Conservation (phyloP, 345 rosid species). For the Laguncularia racemosa region DNA sequence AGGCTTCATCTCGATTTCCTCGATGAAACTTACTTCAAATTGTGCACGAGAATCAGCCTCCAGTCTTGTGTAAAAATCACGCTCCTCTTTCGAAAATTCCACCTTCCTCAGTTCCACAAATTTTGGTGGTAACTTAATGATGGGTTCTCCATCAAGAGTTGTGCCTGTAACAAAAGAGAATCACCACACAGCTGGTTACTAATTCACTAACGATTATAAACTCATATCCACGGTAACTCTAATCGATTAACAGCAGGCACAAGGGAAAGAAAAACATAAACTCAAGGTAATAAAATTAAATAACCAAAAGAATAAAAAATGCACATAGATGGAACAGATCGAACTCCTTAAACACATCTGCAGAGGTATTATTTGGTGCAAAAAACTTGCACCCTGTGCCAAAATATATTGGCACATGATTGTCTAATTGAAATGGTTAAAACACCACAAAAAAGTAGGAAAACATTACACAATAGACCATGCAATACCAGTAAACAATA, state of each 20-base stretch:
- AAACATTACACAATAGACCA: too few species aligned
- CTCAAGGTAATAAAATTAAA: not conserved
- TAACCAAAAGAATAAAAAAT: not conserved
- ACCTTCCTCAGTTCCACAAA: slow-evolving; percentile 63
- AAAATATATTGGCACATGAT: not conserved
- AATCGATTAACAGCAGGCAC: too few species aligned
- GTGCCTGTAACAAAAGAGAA: slow-evolving; percentile 42
- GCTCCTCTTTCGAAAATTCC: slow-evolving; percentile 78
- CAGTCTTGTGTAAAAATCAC: slow-evolving; percentile 70
- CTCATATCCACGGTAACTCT: too few species aligned
- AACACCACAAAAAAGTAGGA: too few species aligned
- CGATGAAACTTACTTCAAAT: slow-evolving; percentile 48
- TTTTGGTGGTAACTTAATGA: slow-evolving; percentile 78
- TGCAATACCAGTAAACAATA: too few species aligned
- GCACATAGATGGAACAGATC: not conserved
- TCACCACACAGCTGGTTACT: not conserved
- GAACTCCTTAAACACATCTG: not conserved
- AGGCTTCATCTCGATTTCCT: not conserved
- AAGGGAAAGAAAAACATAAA: too few species aligned
- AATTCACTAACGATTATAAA: not conserved
- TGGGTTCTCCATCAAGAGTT: slow-evolving; percentile 83
- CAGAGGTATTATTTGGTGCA: not conserved
- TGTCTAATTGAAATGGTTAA: too few species aligned
- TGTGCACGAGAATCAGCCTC: slow-evolving; percentile 85
- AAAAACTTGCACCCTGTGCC: not conserved